Evolutionary conservation across 2,329 filamentous ascomycete species (phyloP).

Genomic region (Fusarium scirpi): DNA sequence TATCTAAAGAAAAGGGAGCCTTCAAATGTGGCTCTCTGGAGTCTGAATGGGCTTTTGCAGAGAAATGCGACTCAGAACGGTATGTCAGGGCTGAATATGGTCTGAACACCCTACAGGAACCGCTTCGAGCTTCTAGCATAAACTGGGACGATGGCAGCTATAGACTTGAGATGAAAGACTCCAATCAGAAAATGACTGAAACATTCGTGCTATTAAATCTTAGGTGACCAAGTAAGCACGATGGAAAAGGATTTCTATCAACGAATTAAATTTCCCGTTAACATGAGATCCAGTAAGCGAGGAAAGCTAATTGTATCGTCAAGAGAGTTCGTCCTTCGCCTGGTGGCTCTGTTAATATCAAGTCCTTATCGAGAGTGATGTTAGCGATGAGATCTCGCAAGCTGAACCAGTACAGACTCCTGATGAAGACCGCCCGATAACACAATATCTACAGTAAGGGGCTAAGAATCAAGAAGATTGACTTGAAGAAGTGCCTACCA

Average conservation of each 20-base stretch:
- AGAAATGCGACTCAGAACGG: not conserved
- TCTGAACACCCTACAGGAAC: not conserved
- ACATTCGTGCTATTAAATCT: not conserved
- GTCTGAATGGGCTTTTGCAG: not conserved
- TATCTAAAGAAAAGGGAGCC: fast-evolving
- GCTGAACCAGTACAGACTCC: not conserved
- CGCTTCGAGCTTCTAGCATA: not conserved
- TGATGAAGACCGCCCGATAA: not conserved
- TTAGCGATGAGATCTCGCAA: not conserved
- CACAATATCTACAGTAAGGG: not conserved
- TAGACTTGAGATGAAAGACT: not conserved
- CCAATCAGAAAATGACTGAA: not conserved
- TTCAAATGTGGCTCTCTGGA: not conserved
- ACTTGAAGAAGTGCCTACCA: not conserved
- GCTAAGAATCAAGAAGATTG: not conserved
- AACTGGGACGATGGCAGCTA: not conserved
- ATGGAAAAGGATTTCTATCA: too few species aligned
- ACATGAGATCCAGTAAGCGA: not conserved
- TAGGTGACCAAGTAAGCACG: not conserved
- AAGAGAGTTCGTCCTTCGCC: not conserved
- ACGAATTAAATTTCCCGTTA: too few species aligned
- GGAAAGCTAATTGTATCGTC: not conserved
- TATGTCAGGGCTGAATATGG: not conserved
- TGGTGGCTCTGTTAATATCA: not conserved
- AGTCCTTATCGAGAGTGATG: not conserved